Evolutionary conservation across 2,329 filamentous ascomycete genomes (phyloP), one percentile per base, ranked within the genome.

Genomic region (Ophiostoma novo-ulmi): DNA sequence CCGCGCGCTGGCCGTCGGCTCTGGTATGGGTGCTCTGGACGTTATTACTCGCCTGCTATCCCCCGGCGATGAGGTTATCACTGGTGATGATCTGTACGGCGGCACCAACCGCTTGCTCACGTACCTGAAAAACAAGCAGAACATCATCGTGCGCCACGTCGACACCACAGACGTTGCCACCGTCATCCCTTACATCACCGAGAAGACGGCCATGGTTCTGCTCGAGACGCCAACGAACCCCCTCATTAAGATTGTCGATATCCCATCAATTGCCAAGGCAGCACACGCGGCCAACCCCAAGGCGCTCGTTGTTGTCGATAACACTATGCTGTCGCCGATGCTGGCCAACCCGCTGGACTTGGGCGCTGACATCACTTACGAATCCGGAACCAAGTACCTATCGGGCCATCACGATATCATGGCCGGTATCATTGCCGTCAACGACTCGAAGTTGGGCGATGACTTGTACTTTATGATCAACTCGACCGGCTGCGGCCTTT

Each of bases 361-460:
- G 38, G 95, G 96, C 71, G 94, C 94, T 20, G 95, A 99, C 77
- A 91, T 99, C 75, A 93, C 97, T 70, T 99, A 99, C 81, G 95
- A 99, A 82, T 97, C 92, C 36, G 95, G 95, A 70, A 99, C 95
- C 35, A 99, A 99, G 80, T 99, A 99, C 77, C 85, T 99, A 6
- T 98, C 94, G 1, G 95, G 95, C 41, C 95, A 99, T 80, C 95
- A 99, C 83, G 96, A 99, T 78, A 91, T 99, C 78, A 99, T 99
- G 95, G 95, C 95, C 11, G 95, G 96, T 73, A 93, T 99, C 39
- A 91, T 99, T 74, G 95, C 94, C 31, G 88, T 94, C 79, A 98
- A 98, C 79, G 90, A 97, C 77, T 80, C 88, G 5, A 82, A 87
- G 3, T 83, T 99, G 38, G 94, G 91, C 66, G 93, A 99, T 76